Percentiles rank a stretch among this genome's conserved stretches.
These are phyloP conservation scores for Coemansia sp. DNA, from an alignment of 192 early-diverging fungal species.

Conservation along the genomic window DNA sequence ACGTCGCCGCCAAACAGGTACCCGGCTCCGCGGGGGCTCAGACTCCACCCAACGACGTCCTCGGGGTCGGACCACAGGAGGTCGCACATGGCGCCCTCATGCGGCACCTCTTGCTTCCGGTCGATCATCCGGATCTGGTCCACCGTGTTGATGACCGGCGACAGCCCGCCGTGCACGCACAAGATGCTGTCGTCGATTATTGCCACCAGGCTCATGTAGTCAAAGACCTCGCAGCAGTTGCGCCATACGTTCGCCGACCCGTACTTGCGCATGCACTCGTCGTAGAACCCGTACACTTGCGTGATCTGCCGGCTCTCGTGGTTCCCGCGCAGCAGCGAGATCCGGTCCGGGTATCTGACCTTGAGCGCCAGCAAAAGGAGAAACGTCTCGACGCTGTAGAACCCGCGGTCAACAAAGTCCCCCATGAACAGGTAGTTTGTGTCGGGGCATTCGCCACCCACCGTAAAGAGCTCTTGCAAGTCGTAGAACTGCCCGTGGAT, in stretches of 20 bases:
- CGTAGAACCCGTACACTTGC: slow-evolving; percentile 99
- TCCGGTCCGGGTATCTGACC: slow-evolving; percentile 89
- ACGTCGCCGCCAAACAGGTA: slow-evolving; percentile 97
- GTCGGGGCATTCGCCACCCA: slow-evolving; percentile 93
- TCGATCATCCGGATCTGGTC: slow-evolving; percentile 96
- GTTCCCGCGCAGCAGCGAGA: slow-evolving; percentile 92
- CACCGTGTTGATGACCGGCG: slow-evolving; percentile 88
- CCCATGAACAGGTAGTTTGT: slow-evolving; percentile 99
- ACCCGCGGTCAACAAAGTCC: slow-evolving; percentile 96
- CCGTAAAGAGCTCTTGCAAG: slow-evolving; percentile 89
- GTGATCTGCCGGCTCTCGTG: slow-evolving; percentile 94
- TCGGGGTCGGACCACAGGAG: slow-evolving; percentile 98
- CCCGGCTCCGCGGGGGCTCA: slow-evolving; percentile 96
- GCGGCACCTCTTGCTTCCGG: slow-evolving; percentile 96
- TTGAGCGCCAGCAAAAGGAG: slow-evolving; percentile 93
- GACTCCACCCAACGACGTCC: slow-evolving; percentile 87
- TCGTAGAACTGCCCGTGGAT: slow-evolving; percentile 99
- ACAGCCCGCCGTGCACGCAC: slow-evolving; percentile 95
- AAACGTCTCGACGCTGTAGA: slow-evolving; percentile 97
- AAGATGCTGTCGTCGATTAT: slow-evolving; percentile 94
- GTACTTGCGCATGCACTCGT: slow-evolving; percentile 95
- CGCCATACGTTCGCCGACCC: slow-evolving; percentile 96
- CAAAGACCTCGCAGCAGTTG: slow-evolving; percentile 97
- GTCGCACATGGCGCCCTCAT: slow-evolving; percentile 98
- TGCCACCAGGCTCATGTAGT: slow-evolving; percentile 92